Conservation (phyloP, 768 basidiomycete species). For the Suillus cothurnatus region DNA sequence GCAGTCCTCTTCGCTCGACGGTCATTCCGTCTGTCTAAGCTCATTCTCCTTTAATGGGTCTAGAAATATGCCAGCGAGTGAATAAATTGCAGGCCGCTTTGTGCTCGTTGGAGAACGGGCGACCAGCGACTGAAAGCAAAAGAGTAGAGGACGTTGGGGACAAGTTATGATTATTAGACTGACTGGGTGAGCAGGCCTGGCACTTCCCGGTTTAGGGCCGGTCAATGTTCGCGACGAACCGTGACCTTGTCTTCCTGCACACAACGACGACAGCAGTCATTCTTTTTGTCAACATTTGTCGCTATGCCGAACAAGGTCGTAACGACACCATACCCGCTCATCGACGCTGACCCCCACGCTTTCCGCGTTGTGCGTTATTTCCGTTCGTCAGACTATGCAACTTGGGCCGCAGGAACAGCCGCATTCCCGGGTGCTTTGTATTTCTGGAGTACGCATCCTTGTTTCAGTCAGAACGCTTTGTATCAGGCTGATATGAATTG, state of each 20-base stretch:
- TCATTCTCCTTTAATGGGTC: slow-evolving; percentile 42
- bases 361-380: slow-evolving; percentile 87
- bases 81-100: not conserved
- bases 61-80: slow-evolving; percentile 17
- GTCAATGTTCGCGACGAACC: slow-evolving; percentile 18
- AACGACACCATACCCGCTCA: slow-evolving; percentile 80
- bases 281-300: slow-evolving; percentile 6
- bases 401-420: slow-evolving; percentile 79
- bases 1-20: slow-evolving; percentile 39
- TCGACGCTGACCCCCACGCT: slow-evolving; percentile 93
- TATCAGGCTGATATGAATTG: slow-evolving; percentile 14
- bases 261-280: slow-evolving; percentile 5
- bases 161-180: slow-evolving; percentile 13
- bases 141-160: slow-evolving; percentile 21
- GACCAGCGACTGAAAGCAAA: not conserved
- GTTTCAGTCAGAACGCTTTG: slow-evolving; percentile 4
- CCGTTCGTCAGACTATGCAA: slow-evolving; percentile 82
- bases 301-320: slow-evolving; percentile 49
- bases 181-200: slow-evolving; percentile 18
- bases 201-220: slow-evolving; percentile 34
- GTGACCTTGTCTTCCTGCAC: not conserved
- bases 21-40: slow-evolving; percentile 52
- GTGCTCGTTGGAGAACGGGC: slow-evolving; percentile 14
- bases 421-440: slow-evolving; percentile 82
- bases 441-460: slow-evolving; percentile 68